Base-by-base conservation (phyloP, 2,329 filamentous ascomycete genomes). In the Neonectria sp. region DNA sequence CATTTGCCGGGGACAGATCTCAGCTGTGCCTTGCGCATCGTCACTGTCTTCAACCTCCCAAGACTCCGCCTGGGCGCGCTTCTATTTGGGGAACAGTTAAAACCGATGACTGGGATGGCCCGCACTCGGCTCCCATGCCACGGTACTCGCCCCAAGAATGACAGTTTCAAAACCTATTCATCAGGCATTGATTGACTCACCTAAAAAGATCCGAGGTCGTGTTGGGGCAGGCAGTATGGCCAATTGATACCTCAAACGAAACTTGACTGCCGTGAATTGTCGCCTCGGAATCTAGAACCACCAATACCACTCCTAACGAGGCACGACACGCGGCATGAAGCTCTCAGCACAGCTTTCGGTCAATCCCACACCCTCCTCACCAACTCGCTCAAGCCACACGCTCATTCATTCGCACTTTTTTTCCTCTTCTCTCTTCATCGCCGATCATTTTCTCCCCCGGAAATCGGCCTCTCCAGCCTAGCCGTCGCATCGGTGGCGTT, bases 1-100 rank as follows among this genome's bases (percentile, higher is more conserved):
- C 63, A 60, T 40, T 48, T 62, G 37, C 29, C 25, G n/a, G 57
- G 60, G 45, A 51, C 53, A 52, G 29, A 31, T 49, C 46, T 40
- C 53, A 48, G 49, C 60, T 67, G 53, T 60, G 72, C 56, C 58
- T 73, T 31, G 27, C 48, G 60, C 46, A 64, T 55, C 58, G 61
- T 60, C 45, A 51, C 63, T 62, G 59, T 53, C 65, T 61, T 69
- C 37, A 52, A 60, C 65, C 37, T 64, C 58, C 25, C 49, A 24
- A 55, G 25, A 21, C 68, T 68, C 71, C 71, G 49, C 70, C 64
- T 52, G 15, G 17, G 17, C 55, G 60, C 60, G 65, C 55, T 74
- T 60, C 72, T 75, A 74, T 75, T 72, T 72, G 49, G 72, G 67
- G 72, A 67, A 48, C 63, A 59, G 27, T 46, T 51, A 64, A 55